Percentiles rank a stretch among this genome's conserved stretches.
These are phyloP conservation scores for Leishmania mexicana DNA, from an alignment of 208 protist species.

Conservation along the genomic window DNA sequence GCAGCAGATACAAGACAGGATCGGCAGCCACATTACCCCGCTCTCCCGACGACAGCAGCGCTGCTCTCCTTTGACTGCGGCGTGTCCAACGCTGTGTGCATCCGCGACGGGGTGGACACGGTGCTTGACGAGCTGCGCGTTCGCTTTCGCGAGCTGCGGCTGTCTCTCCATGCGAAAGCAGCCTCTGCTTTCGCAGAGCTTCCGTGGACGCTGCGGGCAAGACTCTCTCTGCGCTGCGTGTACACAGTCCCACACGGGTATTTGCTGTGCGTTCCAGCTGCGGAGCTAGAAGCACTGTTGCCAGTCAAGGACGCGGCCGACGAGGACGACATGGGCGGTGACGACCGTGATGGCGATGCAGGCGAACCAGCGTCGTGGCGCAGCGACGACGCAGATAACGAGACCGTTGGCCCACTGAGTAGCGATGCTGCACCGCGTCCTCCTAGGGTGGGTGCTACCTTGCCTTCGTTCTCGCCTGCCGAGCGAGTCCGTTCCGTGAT, in stretches of 20 bases:
- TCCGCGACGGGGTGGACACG: slow-evolving; percentile 34
- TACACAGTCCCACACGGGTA: slow-evolving; percentile 40
- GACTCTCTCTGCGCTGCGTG: slow-evolving; percentile 30
- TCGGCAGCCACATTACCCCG: background rate
- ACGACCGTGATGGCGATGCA: background rate
- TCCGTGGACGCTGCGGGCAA: slow-evolving; percentile 22
- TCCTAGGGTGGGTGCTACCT: background rate
- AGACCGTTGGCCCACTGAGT: background rate
- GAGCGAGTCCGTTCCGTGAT: slow-evolving; percentile 23
- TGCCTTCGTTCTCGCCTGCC: background rate
- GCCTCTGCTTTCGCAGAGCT: slow-evolving; percentile 28
- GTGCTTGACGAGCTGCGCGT: slow-evolving; percentile 41
- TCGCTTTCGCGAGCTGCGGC: slow-evolving; percentile 26
- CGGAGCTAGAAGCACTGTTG: slow-evolving; percentile 11
- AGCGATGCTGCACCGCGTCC: background rate
- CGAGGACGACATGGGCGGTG: background rate
- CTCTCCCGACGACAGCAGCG: background rate
- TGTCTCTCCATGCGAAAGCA: slow-evolving; percentile 32
- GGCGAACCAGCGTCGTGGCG: background rate
- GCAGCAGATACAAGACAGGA: background rate
- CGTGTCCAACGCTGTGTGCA: background rate
- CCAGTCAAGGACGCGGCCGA: background rate
- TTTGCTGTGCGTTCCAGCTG: slow-evolving; percentile 29
- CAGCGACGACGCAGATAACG: background rate
- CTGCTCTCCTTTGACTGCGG: background rate